Evolutionary conservation across 495 filamentous ascomycete genomes (phyloP).

Genomic region (Penicillium verhagenii): DNA sequence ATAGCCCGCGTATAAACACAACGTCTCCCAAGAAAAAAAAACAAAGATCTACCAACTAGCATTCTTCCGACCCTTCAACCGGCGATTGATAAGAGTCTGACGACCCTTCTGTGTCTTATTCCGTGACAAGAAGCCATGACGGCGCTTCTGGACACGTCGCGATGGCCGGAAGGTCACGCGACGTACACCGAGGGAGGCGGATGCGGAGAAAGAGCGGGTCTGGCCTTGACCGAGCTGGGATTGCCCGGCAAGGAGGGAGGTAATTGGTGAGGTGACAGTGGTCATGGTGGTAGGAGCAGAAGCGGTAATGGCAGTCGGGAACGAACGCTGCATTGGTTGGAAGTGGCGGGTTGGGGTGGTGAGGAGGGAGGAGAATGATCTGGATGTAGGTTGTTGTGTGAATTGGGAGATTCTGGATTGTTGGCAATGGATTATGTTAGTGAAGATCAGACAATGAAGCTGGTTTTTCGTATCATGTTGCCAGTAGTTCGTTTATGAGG

Average conservation of each 20-base stretch:
- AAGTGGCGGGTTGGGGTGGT: slow-evolving; percentile 28
- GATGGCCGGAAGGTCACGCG: slow-evolving; percentile 65
- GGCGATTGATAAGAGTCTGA: slow-evolving; percentile 56
- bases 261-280: slow-evolving; percentile 23
- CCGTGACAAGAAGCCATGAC: slow-evolving; percentile 66
- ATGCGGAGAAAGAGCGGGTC: slow-evolving; percentile 41
- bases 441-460: too few species aligned
- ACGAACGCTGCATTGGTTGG: slow-evolving; percentile 27
- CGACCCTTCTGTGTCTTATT: slow-evolving; percentile 55
- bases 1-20: background rate
- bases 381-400: slow-evolving; percentile 18
- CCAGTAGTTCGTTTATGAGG: background rate
- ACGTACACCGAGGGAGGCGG: slow-evolving; percentile 48
- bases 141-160: slow-evolving; percentile 67
- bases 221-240: slow-evolving; percentile 19
- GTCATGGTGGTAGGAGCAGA: slow-evolving; percentile 9
- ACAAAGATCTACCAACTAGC: slow-evolving; percentile 52
- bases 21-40: too few species aligned
- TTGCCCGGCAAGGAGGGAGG: slow-evolving; percentile 21
- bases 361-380: slow-evolving; percentile 25
- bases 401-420: slow-evolving; percentile 20
- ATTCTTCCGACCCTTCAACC: slow-evolving; percentile 57
- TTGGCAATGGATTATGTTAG: background rate
- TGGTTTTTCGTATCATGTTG: background rate
- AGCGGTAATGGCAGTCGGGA: slow-evolving; percentile 11